Evolutionary conservation across 1,284 basidiomycete genomes (phyloP), one percentile per base, ranked within the genome.

Genomic region (Marasmius fiardii): DNA sequence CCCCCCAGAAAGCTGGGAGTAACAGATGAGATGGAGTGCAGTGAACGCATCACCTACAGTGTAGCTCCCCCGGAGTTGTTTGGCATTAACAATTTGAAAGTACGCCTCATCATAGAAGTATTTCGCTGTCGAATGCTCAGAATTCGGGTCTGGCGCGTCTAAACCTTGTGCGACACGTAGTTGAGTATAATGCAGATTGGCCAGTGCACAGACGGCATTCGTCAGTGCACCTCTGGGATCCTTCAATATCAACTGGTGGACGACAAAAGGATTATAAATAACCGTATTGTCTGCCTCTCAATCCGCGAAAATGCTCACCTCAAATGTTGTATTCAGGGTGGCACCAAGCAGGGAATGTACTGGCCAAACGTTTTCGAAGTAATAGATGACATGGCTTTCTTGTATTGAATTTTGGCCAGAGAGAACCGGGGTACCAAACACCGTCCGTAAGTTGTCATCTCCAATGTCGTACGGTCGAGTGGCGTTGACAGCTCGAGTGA

Each of bases 1-100:
- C 41, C 85, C 82, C 47, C 85, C 82, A 8, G 82, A 82, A 61
- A 90, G 71, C 52, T 87, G 74, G 47, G 85, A 86, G 68, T 83
- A 90, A 63, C 77, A 81, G 55, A 90, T 75, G 55, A 92, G 78
- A 68, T 89, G 87, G 43, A 90, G 65, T 3, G 90, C 88, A 2
- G 89, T 87, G 59, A 88, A 76, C 2, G 86, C 90, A 61, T 91
- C 87, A 49, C 74, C 74, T 55, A 87, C 87, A 35, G 73, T 74
- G 70, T 86, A 81, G 33, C 72, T 68, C 2, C 80, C 81, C 34
- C 74, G 72, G 54, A 76, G 67, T 52, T 77, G 76, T 59, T 77
- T 81, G 51, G 76, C 74, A 52, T 74, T 75, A 55, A 75, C 67
- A 55, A 82, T 75, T 65, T 78, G 81, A 68, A 75, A 77, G 53